Percentiles rank a stretch among this genome's conserved stretches.
phyloP scores from a whole-genome alignment of 1,284 basidiomycete species.

The Spongispora temasekensis region DNA sequence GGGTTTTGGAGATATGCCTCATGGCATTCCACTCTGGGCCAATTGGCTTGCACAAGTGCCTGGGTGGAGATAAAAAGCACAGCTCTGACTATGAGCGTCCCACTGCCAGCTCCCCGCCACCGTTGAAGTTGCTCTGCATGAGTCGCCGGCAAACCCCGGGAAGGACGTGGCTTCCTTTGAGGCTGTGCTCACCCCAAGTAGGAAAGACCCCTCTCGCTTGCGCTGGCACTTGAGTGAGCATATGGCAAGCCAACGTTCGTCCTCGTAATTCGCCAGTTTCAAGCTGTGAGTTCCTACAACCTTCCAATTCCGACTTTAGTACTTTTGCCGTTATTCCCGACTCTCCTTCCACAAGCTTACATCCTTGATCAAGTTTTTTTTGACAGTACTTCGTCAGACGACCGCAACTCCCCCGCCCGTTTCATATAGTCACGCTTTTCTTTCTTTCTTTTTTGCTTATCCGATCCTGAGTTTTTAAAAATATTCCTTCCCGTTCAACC shows the following conservation, averaged over 20 bases:
- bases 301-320: conserved; percentile 17
- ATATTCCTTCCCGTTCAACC: conserved; percentile 13
- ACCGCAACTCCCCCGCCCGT: not conserved
- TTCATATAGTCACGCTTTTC: not conserved
- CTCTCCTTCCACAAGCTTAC: conserved; percentile 15
- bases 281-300: conserved; percentile 10
- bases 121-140: conserved; percentile 6
- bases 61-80: conserved; percentile 19
- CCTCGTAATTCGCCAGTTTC: conserved; percentile 20
- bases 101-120: not conserved
- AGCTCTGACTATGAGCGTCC: conserved; percentile 7
- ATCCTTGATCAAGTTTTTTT: no score
- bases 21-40: conserved; percentile 6
- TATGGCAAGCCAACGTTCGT: conserved; percentile 30
- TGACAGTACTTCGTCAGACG: conserved; percentile 6
- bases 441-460: not conserved
- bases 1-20: conserved; percentile 16
- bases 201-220: conserved; percentile 13
- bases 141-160: conserved; percentile 17
- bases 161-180: conserved; percentile 9
- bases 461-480: conserved; percentile 1
- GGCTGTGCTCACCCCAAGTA: conserved; percentile 7
- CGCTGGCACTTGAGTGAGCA: conserved; percentile 1
- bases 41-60: conserved; percentile 16
- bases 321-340: conserved; percentile 20